A percentile compares a stretch with the other conserved stretches of the same genome.
Evolutionary conservation across 2,329 filamentous ascomycete species (phyloP).

Genomic region (Penicillium expansum): DNA sequence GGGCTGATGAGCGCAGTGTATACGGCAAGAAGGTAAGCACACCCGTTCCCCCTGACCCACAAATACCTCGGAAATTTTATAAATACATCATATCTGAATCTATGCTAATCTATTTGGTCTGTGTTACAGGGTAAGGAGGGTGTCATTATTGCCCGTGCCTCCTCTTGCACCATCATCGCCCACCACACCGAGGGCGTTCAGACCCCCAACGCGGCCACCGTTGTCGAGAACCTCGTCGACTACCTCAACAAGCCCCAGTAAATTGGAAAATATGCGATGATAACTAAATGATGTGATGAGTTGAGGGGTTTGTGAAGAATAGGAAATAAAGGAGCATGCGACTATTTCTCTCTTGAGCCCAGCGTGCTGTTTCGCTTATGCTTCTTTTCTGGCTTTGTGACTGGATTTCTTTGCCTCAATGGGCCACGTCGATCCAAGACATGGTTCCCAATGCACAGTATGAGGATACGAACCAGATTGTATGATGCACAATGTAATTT

Average conservation of each 20-base stretch:
- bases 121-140: conserved; percentile 69
- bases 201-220: conserved; percentile 72
- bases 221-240: conserved; percentile 79
- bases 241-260: conserved; percentile 80
- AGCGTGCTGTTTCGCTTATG: neutral
- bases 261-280: conserved; percentile 9
- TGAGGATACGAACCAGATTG: neutral
- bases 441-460: conserved; percentile 4
- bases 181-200: conserved; percentile 75
- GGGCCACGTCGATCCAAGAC: neutral
- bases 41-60: conserved; percentile 22
- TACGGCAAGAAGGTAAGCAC: conserved; percentile 76
- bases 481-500: conserved; percentile 10
- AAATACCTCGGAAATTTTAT: neutral
- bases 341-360: conserved; percentile 7
- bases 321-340: conserved; percentile 24
- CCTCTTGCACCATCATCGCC: conserved; percentile 80
- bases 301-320: conserved; percentile 23
- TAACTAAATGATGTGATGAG: conserved; percentile 20
- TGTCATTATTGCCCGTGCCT: conserved; percentile 79
- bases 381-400: conserved; percentile 3
- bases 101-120: conserved; percentile 3
- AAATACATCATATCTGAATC: neutral
- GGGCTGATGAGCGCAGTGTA: conserved; percentile 72
- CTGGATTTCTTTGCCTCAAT: conserved; percentile 2